Conservation (phyloP, 2,329 filamentous ascomycete genomes). For the Trichoderma semiorbis region DNA sequence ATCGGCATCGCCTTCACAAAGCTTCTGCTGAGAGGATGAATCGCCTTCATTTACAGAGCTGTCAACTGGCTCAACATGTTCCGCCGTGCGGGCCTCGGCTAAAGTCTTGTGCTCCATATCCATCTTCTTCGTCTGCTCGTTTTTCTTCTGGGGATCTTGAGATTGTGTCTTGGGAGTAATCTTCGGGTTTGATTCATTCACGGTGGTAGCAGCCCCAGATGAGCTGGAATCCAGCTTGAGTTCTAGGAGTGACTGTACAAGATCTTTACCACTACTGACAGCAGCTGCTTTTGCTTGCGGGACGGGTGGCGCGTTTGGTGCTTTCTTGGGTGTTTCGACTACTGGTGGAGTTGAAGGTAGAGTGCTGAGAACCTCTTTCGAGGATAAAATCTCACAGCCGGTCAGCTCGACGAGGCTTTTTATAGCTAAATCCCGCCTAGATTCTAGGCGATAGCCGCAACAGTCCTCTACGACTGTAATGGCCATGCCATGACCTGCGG, state of each 20-base stretch:
- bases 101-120: conserved; percentile 22
- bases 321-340: background rate
- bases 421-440: conserved; percentile 68
- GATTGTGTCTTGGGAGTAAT: background rate
- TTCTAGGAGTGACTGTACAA: conserved; percentile 32
- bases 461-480: conserved; percentile 88
- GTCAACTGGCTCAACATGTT: background rate
- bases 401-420: conserved; percentile 69
- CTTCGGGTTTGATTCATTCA: background rate
- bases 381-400: conserved; percentile 63
- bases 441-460: conserved; percentile 70
- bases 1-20: conserved; percentile 79
- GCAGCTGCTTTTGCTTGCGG: background rate
- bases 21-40: conserved; percentile 39
- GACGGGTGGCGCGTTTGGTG: conserved; percentile 8
- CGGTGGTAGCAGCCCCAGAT: conserved; percentile 21
- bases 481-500: conserved; percentile 80
- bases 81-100: background rate
- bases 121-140: conserved; percentile 13
- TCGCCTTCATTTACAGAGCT: background rate
- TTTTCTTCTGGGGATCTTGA: background rate
- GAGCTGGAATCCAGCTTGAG: conserved; percentile 30
- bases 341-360: conserved; percentile 22
- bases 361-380: conserved; percentile 52
- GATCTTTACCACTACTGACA: conserved; percentile 21